Base-by-base conservation (phyloP, 2,329 filamentous ascomycete genomes). In the Pestalotiopsis sp. region DNA sequence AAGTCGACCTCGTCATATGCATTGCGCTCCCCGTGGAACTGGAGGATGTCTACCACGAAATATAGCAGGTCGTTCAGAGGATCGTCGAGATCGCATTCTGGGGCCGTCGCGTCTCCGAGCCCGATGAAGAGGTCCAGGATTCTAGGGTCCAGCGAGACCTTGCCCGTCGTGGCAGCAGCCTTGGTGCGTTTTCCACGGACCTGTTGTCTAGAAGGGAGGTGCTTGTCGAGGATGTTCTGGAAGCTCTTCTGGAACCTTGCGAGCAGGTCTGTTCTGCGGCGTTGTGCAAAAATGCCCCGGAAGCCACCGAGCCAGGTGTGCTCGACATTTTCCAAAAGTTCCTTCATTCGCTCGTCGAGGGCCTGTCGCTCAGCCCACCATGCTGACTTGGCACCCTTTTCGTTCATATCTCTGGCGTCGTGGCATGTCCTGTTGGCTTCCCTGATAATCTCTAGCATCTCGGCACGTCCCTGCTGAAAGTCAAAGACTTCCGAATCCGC, bases 1-100 rank as follows among this genome's bases (percentile, higher is more conserved):
- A 98, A 97, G 79, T 98, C 95, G 71, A 99, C 93, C 81, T 99
- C 96, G 74, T 99, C 96, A 80, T 98, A 98, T 0, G 97, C 96
- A 77, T 98, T 99, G 62, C 91, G 89, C 81, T 99, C 97, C 17
- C 96, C 96, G 74, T 97, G 93, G 79, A 99, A 98, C 78, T 98
- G 96, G 2, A 99, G 85, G 65, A 98, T 95, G 75, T 99, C 96
- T 5, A 99, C 91, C 1, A 98, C 93, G 77, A 98, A 98, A 81
- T 98, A 98, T 3, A 99, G 87, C 36, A 99, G 83, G 77, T 99
- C 96, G 73, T 92, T 94, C n/a, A 99, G 83, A 0, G 92, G 90
- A 75, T 98, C 95, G 71, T 98, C 95, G 25, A 97, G 87, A 71
- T 97, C 94, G 68, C 84, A 81, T 7, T 90, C 88, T 1, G 90